phyloP scores from a whole-genome alignment of 371 early-diverging fungal species.

The Mucor piriformis region DNA sequence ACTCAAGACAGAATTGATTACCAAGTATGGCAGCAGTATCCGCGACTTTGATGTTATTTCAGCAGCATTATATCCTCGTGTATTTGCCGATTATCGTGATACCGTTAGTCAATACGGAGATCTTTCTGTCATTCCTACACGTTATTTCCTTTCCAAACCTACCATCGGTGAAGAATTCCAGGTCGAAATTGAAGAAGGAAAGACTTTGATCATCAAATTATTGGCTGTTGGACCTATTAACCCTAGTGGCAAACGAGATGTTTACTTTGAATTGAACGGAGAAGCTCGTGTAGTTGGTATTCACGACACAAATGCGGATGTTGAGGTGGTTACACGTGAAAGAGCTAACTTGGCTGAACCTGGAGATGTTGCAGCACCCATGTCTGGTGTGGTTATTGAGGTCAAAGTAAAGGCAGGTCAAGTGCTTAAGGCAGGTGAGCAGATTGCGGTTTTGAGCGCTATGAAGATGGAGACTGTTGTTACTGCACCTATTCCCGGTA shows the following conservation, averaged over 20 bases:
- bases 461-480: conserved; percentile 98
- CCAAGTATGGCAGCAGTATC: conserved; percentile 73
- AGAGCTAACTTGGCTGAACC: conserved; percentile 77
- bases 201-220: conserved; percentile 86
- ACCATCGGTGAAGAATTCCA: conserved; percentile 85
- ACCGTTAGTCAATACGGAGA: conserved; percentile 79
- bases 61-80: conserved; percentile 91
- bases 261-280: conserved; percentile 93
- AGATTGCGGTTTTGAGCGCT: conserved; percentile 85
- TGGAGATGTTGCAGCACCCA: conserved; percentile 88
- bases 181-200: conserved; percentile 84
- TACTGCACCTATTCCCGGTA: conserved; percentile 81
- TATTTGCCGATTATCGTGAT: conserved; percentile 84
- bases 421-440: conserved; percentile 84
- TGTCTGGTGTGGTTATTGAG: conserved; percentile 92
- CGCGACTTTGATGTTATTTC: conserved; percentile 82
- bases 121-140: conserved; percentile 86
- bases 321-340: conserved; percentile 67
- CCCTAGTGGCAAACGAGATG: conserved; percentile 80
- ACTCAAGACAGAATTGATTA: conserved; percentile 69
- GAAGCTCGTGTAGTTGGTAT: conserved; percentile 85
- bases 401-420: conserved; percentile 80
- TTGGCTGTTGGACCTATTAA: conserved; percentile 84
- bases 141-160: conserved; percentile 84
- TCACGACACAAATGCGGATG: conserved; percentile 62